phyloP scores from a whole-genome alignment of 371 early-diverging fungal species.

The Apophysomyces variabilis region DNA sequence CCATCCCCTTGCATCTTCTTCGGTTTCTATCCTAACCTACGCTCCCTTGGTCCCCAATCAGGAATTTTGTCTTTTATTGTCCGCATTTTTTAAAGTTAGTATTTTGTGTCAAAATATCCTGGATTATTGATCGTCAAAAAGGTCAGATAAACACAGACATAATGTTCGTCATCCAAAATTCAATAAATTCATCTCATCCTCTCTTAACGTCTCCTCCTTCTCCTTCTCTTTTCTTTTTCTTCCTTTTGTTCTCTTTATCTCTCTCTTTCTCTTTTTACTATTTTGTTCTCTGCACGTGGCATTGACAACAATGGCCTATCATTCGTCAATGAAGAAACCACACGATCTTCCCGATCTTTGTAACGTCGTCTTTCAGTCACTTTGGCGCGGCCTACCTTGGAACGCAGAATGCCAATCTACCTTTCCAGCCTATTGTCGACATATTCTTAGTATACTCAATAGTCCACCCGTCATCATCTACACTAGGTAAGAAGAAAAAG shows the following conservation, averaged over 20 bases:
- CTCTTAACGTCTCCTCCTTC: slow-evolving; percentile 18
- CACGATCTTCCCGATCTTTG: slow-evolving; percentile 9
- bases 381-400: slow-evolving; percentile 6
- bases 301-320: slow-evolving; percentile 10
- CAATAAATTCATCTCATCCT: slow-evolving; percentile 55
- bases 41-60: slow-evolving; percentile 3
- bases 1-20: neutral
- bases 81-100: slow-evolving; percentile 4
- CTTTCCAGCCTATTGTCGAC: neutral
- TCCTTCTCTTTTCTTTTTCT: slow-evolving; percentile 7
- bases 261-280: neutral
- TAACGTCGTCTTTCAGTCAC: slow-evolving; percentile 3
- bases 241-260: slow-evolving; percentile 5
- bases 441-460: neutral
- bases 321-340: neutral
- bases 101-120: slow-evolving; percentile 9
- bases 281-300: neutral
- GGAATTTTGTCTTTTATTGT: slow-evolving; percentile 7
- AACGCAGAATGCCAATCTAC: slow-evolving; percentile 1
- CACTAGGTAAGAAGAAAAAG: neutral
- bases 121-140: slow-evolving; percentile 67
- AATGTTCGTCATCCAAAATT: slow-evolving; percentile 67
- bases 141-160: slow-evolving; percentile 62
- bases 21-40: neutral
- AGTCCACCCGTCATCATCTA: neutral